Percentiles rank a stretch among this genome's conserved stretches.
Conservation (phyloP, 23 red algal genomes). For the Gracilaria caudata region DNA sequence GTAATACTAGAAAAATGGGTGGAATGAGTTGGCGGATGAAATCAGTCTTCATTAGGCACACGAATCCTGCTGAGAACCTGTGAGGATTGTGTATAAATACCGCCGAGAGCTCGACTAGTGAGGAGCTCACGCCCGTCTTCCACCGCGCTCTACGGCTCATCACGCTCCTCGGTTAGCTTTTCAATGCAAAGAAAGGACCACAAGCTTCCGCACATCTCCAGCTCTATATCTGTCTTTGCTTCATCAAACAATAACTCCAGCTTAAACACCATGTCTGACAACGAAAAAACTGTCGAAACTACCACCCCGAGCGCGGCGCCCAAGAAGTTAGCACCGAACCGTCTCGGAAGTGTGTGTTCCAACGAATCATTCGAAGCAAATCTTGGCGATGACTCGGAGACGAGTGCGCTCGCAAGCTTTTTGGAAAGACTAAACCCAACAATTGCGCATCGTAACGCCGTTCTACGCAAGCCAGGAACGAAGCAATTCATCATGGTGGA, state of each 20-base stretch:
- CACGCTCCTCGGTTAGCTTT: background rate
- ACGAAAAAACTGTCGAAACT: background rate
- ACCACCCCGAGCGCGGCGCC: background rate
- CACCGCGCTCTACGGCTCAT: background rate
- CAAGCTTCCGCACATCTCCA: background rate
- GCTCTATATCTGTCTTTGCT: background rate
- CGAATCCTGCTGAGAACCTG: background rate
- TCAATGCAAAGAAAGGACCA: background rate
- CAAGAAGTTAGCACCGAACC: background rate
- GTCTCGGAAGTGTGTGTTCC: background rate
- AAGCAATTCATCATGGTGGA: background rate
- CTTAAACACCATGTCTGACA: background rate
- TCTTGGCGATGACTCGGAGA: background rate
- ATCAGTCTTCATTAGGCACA: background rate
- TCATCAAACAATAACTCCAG: background rate
- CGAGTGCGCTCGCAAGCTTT: background rate
- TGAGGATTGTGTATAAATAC: background rate
- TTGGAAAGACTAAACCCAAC: conserved; percentile 11
- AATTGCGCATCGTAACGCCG: background rate
- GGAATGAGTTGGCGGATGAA: background rate
- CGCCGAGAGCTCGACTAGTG: background rate
- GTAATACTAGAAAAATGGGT: background rate
- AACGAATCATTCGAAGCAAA: conserved; percentile 1
- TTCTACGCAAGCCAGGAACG: conserved; percentile 14
- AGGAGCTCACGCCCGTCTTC: no score